These are phyloP conservation scores for Xylaria nigripes DNA, from an alignment of 495 filamentous ascomycete species.

Conservation along the genomic window DNA sequence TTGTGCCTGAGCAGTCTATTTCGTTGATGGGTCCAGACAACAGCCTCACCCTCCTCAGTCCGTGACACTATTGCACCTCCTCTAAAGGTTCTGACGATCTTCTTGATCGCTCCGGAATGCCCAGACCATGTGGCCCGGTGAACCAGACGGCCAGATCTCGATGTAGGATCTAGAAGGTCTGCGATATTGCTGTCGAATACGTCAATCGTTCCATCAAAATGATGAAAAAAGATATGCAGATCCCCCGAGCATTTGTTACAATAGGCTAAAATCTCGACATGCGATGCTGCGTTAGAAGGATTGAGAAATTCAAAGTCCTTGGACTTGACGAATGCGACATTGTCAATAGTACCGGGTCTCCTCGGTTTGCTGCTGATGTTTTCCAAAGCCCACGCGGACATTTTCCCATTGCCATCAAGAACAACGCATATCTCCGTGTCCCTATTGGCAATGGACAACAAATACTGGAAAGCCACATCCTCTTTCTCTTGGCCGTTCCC, in stretches of 20 bases:
- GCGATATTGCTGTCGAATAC: slow-evolving; percentile 75
- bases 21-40: slow-evolving; percentile 70
- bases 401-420: slow-evolving; percentile 72
- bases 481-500: slow-evolving; percentile 50
- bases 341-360: slow-evolving; percentile 68
- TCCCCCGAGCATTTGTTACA: slow-evolving; percentile 52
- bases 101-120: slow-evolving; percentile 71
- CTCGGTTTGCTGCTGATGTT: slow-evolving; percentile 70
- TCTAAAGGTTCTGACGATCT: slow-evolving; percentile 73
- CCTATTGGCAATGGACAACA: slow-evolving; percentile 78
- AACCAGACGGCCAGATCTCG: slow-evolving; percentile 49
- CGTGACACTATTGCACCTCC: slow-evolving; percentile 75
- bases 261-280: slow-evolving; percentile 69
- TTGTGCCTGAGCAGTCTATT: slow-evolving; percentile 59
- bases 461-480: slow-evolving; percentile 66
- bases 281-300: slow-evolving; percentile 15
- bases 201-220: slow-evolving; percentile 77
- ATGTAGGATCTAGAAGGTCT: slow-evolving; percentile 70
- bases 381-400: slow-evolving; percentile 94
- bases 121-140: slow-evolving; percentile 67
- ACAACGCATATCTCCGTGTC: slow-evolving; percentile 83
- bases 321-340: slow-evolving; percentile 68
- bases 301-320: slow-evolving; percentile 57
- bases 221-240: slow-evolving; percentile 72
- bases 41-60: slow-evolving; percentile 67